phyloP scores from a whole-genome alignment of 2,329 filamentous ascomycete genomes.

The Talaromyces sp. region DNA sequence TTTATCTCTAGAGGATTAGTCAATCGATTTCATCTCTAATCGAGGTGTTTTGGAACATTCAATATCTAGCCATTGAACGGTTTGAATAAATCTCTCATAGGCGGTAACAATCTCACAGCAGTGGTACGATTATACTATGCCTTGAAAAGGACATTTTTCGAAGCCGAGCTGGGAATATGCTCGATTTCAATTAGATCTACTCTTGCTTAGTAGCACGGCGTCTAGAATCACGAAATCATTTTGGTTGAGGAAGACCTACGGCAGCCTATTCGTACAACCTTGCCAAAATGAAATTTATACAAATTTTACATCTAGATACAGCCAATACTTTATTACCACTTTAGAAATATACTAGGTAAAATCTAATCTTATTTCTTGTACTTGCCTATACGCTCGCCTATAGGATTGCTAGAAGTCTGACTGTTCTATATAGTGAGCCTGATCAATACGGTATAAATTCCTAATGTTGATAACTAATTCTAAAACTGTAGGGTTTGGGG shows the following conservation, averaged over 20 bases:
- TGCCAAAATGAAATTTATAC: not conserved
- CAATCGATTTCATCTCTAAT: not conserved
- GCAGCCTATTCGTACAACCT: not conserved
- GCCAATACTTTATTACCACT: no score
- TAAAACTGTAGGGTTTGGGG: not conserved
- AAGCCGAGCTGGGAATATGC: not conserved
- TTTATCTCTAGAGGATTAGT: not conserved
- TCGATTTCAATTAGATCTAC: not conserved
- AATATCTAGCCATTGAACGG: not conserved
- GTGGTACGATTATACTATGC: not conserved
- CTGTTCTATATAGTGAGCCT: no score
- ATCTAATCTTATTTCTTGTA: no score
- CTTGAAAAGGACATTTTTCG: not conserved
- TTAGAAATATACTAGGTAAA: no score
- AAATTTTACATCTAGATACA: not conserved
- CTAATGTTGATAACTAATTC: not conserved
- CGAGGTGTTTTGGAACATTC: not conserved
- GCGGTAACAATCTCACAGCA: not conserved
- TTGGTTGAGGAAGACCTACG: not conserved
- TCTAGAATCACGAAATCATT: not conserved
- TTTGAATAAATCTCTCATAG: not conserved
- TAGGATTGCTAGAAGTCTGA: no score
- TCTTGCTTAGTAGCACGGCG: not conserved
- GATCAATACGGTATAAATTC: not conserved
- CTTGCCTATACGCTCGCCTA: no score